A percentile compares a stretch with the other conserved stretches of the same genome.
Evolutionary conservation across 305 asterid genomes (phyloP).

Genomic region (Fraxinus sp.): DNA sequence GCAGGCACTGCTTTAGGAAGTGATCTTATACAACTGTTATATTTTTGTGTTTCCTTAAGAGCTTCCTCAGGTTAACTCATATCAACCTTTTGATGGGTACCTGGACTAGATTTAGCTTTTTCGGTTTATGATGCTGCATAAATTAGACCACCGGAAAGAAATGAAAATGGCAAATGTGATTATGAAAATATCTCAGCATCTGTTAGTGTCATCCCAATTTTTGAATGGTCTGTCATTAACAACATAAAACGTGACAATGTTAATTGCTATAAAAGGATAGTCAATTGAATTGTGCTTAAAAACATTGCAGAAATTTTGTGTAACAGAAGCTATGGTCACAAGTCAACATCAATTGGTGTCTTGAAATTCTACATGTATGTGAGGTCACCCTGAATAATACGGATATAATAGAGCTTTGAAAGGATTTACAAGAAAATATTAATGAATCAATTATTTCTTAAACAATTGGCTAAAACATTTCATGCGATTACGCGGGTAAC

Average conservation of each 20-base stretch:
- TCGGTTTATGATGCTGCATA: not conserved
- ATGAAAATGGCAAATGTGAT: not conserved
- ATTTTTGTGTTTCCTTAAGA: not conserved
- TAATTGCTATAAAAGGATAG: not conserved
- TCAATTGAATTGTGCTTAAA: not conserved
- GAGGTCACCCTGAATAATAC: not conserved
- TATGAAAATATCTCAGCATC: not conserved
- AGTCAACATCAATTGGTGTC: not conserved
- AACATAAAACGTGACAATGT: not conserved
- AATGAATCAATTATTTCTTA: not conserved
- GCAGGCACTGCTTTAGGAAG: not conserved
- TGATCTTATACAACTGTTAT: not conserved
- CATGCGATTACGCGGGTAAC: not conserved
- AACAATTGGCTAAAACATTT: not conserved
- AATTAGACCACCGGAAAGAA: not conserved
- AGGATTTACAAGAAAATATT: not conserved
- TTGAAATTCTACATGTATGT: not conserved
- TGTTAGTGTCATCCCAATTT: not conserved
- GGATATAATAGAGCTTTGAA: not conserved
- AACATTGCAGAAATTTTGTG: not conserved
- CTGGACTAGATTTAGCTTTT: not conserved
- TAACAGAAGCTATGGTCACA: not conserved
- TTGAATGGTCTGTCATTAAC: not conserved
- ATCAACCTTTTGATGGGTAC: not conserved
- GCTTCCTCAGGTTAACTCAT: not conserved